Base-by-base conservation (phyloP, 2,329 filamentous ascomycete genomes). In the Colletotrichum shisoi region DNA sequence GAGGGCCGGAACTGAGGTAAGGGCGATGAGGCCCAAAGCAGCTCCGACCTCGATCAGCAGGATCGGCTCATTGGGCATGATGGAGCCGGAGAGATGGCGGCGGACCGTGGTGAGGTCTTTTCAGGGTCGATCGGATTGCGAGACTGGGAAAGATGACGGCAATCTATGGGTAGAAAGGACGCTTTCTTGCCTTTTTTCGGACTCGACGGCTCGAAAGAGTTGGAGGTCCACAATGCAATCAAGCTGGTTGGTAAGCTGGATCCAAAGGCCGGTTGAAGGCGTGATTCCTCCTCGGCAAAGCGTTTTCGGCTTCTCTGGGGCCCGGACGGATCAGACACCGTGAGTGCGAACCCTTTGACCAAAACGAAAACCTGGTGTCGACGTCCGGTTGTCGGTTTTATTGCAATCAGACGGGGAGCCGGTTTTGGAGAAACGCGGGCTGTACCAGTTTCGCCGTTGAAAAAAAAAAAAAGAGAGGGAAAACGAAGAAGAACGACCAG, bases 1-100 rank as follows among this genome's bases (percentile, higher is more conserved):
- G 24, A 80, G 40, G 46, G 78, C 77, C 11, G 81, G 81, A 7
- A 79, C 57, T 13, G 80, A 77, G 54, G 77, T 73, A 21, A 82
- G 70, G 39, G 73, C 70, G 17, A 79, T 73, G 45, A 81, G 49
- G 42, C 65, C 76, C 13, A 83, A 71, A 27, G 76, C 76, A 31
- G 74, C 73, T 46, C 59, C 67, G 54, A 57, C 57, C 63, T 69
- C 63, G 21, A 63, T 59, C 19, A 70, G 53, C 45, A 69, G 53
- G 19, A 44, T 40, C 34, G 65, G 53, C 52, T 62, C 68, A 70
- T 70, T 57, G 53, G 54, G 63, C 63, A 68, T 68, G 48, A 39
- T 63, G 67, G 27, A 59, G 37, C 21, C 49, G 6, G 34, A 34
- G 17, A 34, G n/a, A n/a, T 12, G 56, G 31, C 24, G 19, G 45